Conservation (phyloP, 192 early-diverging fungal species). For the Backusella tuberculispora region DNA sequence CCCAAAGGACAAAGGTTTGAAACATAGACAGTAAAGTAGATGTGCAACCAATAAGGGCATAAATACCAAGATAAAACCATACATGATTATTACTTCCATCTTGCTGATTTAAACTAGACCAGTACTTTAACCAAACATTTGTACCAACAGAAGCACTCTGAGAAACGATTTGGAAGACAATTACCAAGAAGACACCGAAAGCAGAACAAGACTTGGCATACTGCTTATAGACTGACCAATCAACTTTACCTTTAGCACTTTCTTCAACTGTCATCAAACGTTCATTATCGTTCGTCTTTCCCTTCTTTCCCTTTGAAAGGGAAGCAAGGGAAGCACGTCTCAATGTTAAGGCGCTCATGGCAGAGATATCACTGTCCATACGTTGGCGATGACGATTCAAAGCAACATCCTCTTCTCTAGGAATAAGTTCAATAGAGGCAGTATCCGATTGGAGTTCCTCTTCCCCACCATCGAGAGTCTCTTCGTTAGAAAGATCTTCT, state of each 20-base stretch:
- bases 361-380: slow-evolving; percentile 18
- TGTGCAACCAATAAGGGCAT: slow-evolving; percentile 77
- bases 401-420: slow-evolving; percentile 33
- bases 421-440: slow-evolving; percentile 31
- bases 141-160: slow-evolving; percentile 61
- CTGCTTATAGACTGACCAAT: slow-evolving; percentile 76
- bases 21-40: slow-evolving; percentile 67
- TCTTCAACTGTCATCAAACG: slow-evolving; percentile 81
- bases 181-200: slow-evolving; percentile 58
- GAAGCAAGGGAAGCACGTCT: slow-evolving; percentile 63
- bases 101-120: slow-evolving; percentile 63
- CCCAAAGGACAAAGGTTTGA: slow-evolving; percentile 77
- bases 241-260: slow-evolving; percentile 81
- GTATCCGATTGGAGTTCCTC: slow-evolving; percentile 1
- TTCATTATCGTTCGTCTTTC: slow-evolving; percentile 33
- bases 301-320: slow-evolving; percentile 16
- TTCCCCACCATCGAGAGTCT: slow-evolving; percentile 22
- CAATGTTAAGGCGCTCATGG: slow-evolving; percentile 48
- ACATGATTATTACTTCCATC: slow-evolving; percentile 45
- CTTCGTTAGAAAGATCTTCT: slow-evolving; percentile 27
- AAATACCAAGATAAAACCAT: slow-evolving; percentile 74
- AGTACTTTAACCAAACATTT: slow-evolving; percentile 76
- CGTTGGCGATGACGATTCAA: slow-evolving; percentile 16
- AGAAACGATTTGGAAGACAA: slow-evolving; percentile 58
- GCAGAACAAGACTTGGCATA: slow-evolving; percentile 82